Evolutionary conservation across 495 filamentous ascomycete species (phyloP).

Genomic region (Platismatia glauca): DNA sequence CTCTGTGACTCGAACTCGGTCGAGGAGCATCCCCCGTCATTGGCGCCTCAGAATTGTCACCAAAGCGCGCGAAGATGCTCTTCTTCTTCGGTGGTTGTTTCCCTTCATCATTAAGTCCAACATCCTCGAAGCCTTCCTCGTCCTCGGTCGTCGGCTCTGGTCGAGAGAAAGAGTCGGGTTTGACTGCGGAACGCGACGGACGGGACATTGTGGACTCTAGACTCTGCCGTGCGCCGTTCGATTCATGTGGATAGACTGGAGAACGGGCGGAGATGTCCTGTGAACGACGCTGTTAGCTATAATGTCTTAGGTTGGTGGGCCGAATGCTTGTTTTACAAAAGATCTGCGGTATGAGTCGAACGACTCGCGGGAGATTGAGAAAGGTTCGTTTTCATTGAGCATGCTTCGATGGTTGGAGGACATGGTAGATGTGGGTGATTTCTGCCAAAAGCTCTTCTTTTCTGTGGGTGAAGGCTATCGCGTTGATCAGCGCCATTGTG

Average conservation of each 20-base stretch:
- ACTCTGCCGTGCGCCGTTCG: constrained; percentile 55
- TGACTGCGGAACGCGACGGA: constrained; percentile 44
- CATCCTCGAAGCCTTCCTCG: constrained; percentile 83
- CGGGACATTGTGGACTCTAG: constrained; percentile 65
- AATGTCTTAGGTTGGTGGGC: not conserved
- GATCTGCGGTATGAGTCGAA: constrained; percentile 97
- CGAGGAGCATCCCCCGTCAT: constrained; percentile 40
- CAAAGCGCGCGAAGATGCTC: constrained; percentile 78
- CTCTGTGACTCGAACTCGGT: constrained; percentile 38
- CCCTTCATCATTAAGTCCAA: constrained; percentile 71
- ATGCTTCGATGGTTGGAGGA: constrained; percentile 63
- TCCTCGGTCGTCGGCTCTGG: constrained; percentile 57
- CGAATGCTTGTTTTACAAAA: constrained; percentile 58
- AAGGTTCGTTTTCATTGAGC: constrained; percentile 78
- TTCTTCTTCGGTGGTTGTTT: constrained; percentile 62
- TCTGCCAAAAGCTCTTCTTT: constrained; percentile 75
- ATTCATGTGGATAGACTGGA: constrained; percentile 54
- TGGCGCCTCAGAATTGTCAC: constrained; percentile 45
- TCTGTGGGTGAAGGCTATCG: constrained; percentile 80
- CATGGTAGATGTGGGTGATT: constrained; percentile 52
- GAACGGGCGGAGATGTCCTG: constrained; percentile 92
- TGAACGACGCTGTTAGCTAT: constrained; percentile 6
- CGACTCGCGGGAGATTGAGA: constrained; percentile 93
- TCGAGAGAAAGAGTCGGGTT: constrained; percentile 37
- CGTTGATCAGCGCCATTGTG: constrained; percentile 9